A percentile compares a stretch with the other conserved stretches of the same genome.
Evolutionary conservation across 345 rosid genomes (phyloP).

Genomic region (Ricinus communis): DNA sequence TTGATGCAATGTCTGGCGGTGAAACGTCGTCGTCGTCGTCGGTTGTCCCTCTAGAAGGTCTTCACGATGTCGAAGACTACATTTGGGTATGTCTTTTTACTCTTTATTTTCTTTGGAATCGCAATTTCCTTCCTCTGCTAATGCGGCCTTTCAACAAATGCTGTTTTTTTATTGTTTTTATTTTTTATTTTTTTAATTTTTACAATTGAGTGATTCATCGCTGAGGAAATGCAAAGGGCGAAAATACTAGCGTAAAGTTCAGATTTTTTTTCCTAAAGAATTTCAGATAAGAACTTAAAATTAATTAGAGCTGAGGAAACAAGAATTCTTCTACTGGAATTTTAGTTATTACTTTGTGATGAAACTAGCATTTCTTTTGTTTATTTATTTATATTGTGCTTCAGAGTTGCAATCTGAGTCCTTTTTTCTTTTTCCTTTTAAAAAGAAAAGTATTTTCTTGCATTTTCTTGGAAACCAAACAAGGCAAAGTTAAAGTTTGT

Average conservation of each 20-base stretch:
- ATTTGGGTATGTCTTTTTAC: constrained; percentile 43
- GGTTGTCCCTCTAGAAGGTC: constrained; percentile 41
- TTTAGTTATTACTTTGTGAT: too few relatives aligned
- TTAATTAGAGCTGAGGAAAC: neutral
- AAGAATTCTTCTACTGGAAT: neutral
- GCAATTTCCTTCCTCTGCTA: too few relatives aligned
- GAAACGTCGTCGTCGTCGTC: constrained; percentile 37
- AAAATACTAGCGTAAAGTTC: neutral
- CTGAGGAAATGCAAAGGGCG: constrained; percentile 23
- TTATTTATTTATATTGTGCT: too few relatives aligned
- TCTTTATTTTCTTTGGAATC: constrained; percentile 7
- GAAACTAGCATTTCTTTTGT: too few relatives aligned
- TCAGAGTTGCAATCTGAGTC: too few relatives aligned
- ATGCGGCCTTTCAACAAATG: neutral
- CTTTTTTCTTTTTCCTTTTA: too few relatives aligned
- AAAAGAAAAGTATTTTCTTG: neutral
- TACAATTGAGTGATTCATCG: constrained; percentile 18
- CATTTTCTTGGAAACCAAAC: constrained; percentile 25
- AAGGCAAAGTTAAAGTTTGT: constrained; percentile 2
- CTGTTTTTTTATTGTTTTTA: too few relatives aligned
- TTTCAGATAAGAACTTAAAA: too few relatives aligned
- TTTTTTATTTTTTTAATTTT: neutral
- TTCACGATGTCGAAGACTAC: constrained; percentile 65
- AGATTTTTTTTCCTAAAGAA: neutral
- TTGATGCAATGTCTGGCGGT: constrained; percentile 42